phyloP scores from a whole-genome alignment of 441 rosid genomes.

The Erodium moschatum region DNA sequence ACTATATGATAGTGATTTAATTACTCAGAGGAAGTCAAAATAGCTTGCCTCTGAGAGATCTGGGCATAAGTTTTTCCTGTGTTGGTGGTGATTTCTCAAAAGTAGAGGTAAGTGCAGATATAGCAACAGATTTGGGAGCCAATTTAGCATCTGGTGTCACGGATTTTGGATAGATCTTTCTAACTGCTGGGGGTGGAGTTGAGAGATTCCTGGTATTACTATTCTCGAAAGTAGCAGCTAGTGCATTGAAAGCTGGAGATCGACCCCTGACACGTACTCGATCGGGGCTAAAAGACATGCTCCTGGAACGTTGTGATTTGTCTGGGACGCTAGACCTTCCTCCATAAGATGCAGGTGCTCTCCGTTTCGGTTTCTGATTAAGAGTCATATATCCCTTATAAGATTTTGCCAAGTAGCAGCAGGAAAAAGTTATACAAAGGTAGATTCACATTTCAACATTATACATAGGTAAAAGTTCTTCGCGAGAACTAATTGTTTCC shows the following conservation, averaged over 20 bases:
- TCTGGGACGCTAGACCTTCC: constrained; percentile 86
- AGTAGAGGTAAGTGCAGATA: constrained; percentile 56
- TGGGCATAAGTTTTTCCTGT: constrained; percentile 60
- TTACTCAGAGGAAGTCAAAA: constrained; percentile 9
- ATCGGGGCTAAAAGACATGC: constrained; percentile 91
- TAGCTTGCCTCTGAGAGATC: constrained; percentile 52
- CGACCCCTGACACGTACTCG: constrained; percentile 94
- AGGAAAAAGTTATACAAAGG: neutral
- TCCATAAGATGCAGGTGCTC: constrained; percentile 57
- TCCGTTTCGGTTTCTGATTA: constrained; percentile 84
- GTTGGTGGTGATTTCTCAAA: constrained; percentile 57
- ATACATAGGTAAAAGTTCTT: neutral
- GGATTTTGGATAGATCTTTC: constrained; percentile 85
- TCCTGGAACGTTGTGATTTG: constrained; percentile 94
- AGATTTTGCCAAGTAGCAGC: constrained; percentile 9
- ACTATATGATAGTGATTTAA: neutral
- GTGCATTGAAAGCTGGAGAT: constrained; percentile 95
- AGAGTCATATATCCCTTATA: constrained; percentile 19
- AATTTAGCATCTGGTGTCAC: constrained; percentile 47
- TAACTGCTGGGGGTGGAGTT: constrained; percentile 89
- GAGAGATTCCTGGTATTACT: constrained; percentile 75
- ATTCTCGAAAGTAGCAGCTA: constrained; percentile 90
- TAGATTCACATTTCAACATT: neutral
- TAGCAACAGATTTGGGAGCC: constrained; percentile 62
- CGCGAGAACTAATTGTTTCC: too few relatives aligned